Evolutionary conservation across 495 filamentous ascomycete species (phyloP).

Genomic region (Penicillium desertorum): DNA sequence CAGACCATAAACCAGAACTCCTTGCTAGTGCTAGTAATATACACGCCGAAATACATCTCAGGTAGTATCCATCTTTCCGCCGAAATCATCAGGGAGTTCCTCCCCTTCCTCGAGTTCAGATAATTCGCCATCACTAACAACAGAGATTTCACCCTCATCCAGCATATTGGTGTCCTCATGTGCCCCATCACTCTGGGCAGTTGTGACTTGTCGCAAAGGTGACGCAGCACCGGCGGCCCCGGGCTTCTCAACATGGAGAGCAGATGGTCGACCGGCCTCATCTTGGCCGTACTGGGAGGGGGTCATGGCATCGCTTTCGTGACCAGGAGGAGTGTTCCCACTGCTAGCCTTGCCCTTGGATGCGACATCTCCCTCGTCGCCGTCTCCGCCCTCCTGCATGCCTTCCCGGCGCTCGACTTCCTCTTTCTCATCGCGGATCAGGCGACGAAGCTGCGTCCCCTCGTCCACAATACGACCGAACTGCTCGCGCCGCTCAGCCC

Average conservation of each 20-base stretch:
- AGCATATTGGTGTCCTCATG: constrained; percentile 57
- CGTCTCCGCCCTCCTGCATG: constrained; percentile 74
- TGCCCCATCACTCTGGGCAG: constrained; percentile 30
- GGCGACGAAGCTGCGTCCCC: constrained; percentile 74
- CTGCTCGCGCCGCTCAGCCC: constrained; percentile 81
- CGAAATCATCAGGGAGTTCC: constrained; percentile 49
- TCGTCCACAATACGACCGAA: constrained; percentile 91
- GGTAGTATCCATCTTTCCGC: constrained; percentile 72
- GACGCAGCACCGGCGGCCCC: constrained; percentile 34
- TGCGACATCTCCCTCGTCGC: constrained; percentile 63
- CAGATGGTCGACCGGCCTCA: constrained; percentile 38
- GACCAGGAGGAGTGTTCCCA: constrained; percentile 68
- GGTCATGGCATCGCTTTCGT: constrained; percentile 52
- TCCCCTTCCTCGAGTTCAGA: constrained; percentile 49
- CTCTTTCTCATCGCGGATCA: constrained; percentile 96
- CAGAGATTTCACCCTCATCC: constrained; percentile 64
- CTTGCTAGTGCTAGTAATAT: constrained; percentile 37
- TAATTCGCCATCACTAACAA: constrained; percentile 39
- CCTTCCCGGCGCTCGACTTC: constrained; percentile 74
- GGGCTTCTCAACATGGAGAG: constrained; percentile 39
- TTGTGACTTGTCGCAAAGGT: constrained; percentile 43
- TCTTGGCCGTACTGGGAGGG: constrained; percentile 51
- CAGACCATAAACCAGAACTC: constrained; percentile 30
- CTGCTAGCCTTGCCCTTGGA: constrained; percentile 53
- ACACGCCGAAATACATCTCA: constrained; percentile 25